Conservation (phyloP, 2,329 filamentous ascomycete species). For the Xylariomycetidae sp. region DNA sequence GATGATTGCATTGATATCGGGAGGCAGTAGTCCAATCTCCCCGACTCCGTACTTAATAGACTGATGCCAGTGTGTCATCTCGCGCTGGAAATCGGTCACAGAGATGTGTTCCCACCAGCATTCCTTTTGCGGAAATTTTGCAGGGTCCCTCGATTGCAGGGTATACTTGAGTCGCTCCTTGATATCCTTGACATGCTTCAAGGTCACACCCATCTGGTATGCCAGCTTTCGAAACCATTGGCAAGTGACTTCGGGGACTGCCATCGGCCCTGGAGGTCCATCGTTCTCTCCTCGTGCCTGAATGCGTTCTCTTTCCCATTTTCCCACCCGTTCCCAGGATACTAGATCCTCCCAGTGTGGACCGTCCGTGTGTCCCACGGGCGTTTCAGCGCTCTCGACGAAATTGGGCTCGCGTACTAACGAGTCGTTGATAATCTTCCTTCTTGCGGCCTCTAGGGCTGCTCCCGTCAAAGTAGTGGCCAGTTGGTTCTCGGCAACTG, state of each 20-base stretch:
- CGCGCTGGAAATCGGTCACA: constrained; percentile 8
- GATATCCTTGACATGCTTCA: constrained; percentile 19
- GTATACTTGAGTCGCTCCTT: constrained; percentile 15
- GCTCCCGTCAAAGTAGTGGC: neutral
- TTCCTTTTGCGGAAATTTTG: too few relatives aligned
- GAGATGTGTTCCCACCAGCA: constrained; percentile 20
- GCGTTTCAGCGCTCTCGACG: neutral
- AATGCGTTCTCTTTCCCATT: constrained; percentile 4
- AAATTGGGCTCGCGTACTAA: constrained; percentile 6
- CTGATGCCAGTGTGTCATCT: constrained; percentile 14
- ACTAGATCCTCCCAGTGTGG: constrained; percentile 21
- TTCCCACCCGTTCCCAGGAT: constrained; percentile 17
- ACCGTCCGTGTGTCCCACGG: too few relatives aligned
- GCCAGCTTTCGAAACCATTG: constrained; percentile 31
- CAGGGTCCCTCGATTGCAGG: too few relatives aligned
- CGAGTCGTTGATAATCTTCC: too few relatives aligned
- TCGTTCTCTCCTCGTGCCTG: neutral
- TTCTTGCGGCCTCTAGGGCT: too few relatives aligned
- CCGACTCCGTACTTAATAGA: constrained; percentile 15
- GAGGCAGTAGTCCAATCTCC: constrained; percentile 16
- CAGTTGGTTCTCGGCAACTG: neutral
- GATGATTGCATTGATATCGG: constrained; percentile 26
- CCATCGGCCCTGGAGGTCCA: neutral
- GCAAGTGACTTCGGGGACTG: constrained; percentile 16
- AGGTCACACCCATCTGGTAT: constrained; percentile 35